These are phyloP conservation scores for Chaetomiaceae sp. DNA, from an alignment of 2,329 filamentous ascomycete species.

Conservation along the genomic window DNA sequence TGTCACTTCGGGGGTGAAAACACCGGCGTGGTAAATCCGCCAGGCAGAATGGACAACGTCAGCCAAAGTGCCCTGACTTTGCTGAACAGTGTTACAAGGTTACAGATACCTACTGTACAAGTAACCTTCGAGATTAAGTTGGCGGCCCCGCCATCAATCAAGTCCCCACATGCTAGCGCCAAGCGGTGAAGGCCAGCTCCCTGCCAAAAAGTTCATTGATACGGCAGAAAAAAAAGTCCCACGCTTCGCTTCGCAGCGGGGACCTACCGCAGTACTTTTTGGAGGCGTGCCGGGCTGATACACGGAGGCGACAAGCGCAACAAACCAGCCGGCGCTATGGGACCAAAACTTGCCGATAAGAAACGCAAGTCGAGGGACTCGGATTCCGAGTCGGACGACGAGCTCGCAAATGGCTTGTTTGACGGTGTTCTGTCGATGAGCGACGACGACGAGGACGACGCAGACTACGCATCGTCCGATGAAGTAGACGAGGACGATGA, in stretches of 20 bases:
- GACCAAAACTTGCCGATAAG: slow-evolving; percentile 38
- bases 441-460: slow-evolving; percentile 55
- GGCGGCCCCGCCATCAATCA: too few species aligned
- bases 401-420: slow-evolving; percentile 49
- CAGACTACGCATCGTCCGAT: slow-evolving; percentile 46
- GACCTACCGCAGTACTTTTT: too few species aligned
- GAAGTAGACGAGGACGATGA: slow-evolving; percentile 35
- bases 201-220: slow-evolving; percentile 18
- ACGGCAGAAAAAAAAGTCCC: slow-evolving; percentile 24
- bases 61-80: too few species aligned
- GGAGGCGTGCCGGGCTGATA: too few species aligned
- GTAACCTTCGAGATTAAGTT: too few species aligned
- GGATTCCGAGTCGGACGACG: slow-evolving; percentile 54
- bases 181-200: slow-evolving; percentile 20
- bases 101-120: too few species aligned
- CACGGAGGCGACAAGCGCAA: slow-evolving; percentile 3
- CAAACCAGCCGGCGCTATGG: slow-evolving; percentile 31
- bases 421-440: slow-evolving; percentile 52
- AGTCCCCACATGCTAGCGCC: too few species aligned
- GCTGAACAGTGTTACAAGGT: too few species aligned
- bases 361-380: slow-evolving; percentile 61
- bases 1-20: too few species aligned
- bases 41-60: too few species aligned
- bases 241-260: slow-evolving; percentile 1
- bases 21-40: too few species aligned